Conservation (phyloP, 345 rosid species). For the Kernera saxatilis region DNA sequence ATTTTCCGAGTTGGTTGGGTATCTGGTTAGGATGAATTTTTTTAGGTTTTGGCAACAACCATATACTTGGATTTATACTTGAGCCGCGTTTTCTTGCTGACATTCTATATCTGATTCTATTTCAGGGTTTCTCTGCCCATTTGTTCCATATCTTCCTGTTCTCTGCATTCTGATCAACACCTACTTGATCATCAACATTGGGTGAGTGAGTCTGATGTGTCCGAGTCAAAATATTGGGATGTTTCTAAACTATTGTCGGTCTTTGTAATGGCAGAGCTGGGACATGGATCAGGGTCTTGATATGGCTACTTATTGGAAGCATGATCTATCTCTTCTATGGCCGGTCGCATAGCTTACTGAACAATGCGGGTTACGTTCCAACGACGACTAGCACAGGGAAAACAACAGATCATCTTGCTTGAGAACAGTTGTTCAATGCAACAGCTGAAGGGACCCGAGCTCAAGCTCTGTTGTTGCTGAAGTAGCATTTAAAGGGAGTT, state of each 20-base stretch:
- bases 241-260: constrained; percentile 7
- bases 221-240: neutral
- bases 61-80: neutral
- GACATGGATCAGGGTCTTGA: constrained; percentile 62
- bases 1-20: neutral
- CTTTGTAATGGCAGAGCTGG: constrained; percentile 38
- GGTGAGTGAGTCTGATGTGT: constrained; percentile 37
- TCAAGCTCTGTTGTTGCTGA: constrained; percentile 17
- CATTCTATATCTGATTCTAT: neutral
- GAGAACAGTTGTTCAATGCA: neutral
- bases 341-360: constrained; percentile 50
- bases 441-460: neutral
- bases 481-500: constrained; percentile 7
- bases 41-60: neutral
- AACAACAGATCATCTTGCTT: constrained; percentile 32
- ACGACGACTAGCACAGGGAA: constrained; percentile 36
- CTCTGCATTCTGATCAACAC: constrained; percentile 55
- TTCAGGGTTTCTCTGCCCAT: constrained; percentile 62
- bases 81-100: neutral
- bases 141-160: constrained; percentile 53
- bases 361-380: constrained; percentile 33
- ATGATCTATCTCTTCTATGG: constrained; percentile 50
- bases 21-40: neutral
- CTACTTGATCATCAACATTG: constrained; percentile 54
- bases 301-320: constrained; percentile 57